Conservation (phyloP, 1,139 yeast genomes). For the Pneumocystis carinii region DNA sequence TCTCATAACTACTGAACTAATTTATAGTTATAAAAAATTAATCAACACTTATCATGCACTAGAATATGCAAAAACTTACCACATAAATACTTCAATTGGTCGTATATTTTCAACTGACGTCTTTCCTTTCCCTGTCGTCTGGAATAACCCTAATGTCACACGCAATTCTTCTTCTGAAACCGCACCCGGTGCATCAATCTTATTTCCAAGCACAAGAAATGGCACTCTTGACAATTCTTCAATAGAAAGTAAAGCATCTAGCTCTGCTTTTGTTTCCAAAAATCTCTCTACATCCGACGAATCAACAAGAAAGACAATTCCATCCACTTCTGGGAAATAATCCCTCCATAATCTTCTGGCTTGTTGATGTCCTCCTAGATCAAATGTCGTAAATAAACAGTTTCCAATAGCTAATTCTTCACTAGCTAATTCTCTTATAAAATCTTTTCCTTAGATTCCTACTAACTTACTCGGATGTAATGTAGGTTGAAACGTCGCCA, state of each 20-base stretch:
- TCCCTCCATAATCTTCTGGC: constrained; percentile 99
- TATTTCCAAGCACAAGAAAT: constrained; percentile 85
- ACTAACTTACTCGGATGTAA: constrained; percentile 51
- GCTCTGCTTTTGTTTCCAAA: constrained; percentile 85
- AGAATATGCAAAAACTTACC: constrained; percentile 64
- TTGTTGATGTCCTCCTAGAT: constrained; percentile 94
- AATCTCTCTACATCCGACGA: constrained; percentile 95
- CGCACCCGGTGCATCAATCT: constrained; percentile 86
- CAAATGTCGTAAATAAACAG: constrained; percentile 93
- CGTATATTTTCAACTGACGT: constrained; percentile 61
- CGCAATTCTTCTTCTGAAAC: constrained; percentile 91
- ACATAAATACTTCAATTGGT: constrained; percentile 94
- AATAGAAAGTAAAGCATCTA: constrained; percentile 80
- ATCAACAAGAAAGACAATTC: constrained; percentile 90
- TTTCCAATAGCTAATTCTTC: constrained; percentile 95
- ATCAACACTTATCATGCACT: constrained; percentile 82
- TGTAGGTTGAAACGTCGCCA: constrained; percentile 95
- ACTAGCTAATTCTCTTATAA: constrained; percentile 36
- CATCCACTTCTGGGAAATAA: constrained; percentile 97
- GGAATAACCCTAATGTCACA: constrained; percentile 73
- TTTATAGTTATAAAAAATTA: constrained; percentile 48
- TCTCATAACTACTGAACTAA: constrained; percentile 58
- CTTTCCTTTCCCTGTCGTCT: constrained; percentile 64
- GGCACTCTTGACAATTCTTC: constrained; percentile 85
- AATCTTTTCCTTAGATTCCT: not conserved